phyloP scores from a whole-genome alignment of 2,329 filamentous ascomycete species.

The Talaromyces albobiverticillius region DNA sequence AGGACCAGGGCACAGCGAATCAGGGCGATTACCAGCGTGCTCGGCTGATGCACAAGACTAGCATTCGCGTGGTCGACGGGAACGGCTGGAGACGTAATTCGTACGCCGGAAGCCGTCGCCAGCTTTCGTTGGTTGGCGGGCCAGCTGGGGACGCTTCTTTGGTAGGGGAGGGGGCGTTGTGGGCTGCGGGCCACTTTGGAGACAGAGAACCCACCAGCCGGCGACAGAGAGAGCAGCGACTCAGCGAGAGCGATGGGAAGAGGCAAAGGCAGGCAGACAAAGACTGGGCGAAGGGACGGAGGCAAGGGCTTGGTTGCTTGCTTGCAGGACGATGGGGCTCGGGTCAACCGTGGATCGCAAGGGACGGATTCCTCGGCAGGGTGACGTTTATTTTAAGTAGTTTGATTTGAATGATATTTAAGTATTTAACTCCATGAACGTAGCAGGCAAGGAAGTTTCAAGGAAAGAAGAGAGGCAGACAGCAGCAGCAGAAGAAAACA shows the following conservation, averaged over 20 bases:
- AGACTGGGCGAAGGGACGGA: slow-evolving; percentile 9
- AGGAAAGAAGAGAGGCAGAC: background rate
- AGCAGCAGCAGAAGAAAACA: too few relatives aligned
- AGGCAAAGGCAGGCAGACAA: slow-evolving; percentile 8
- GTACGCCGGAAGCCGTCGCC: slow-evolving; percentile 13
- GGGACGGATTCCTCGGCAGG: slow-evolving; percentile 9
- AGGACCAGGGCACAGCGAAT: slow-evolving; percentile 16
- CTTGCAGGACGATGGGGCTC: slow-evolving; percentile 9
- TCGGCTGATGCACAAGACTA: slow-evolving; percentile 18
- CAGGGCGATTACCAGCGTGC: slow-evolving; percentile 14
- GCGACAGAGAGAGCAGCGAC: background rate
- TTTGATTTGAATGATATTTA: slow-evolving; percentile 4
- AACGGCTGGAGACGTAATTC: slow-evolving; percentile 17
- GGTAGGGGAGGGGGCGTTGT: slow-evolving; percentile 3
- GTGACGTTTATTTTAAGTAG: background rate
- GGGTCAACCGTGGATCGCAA: slow-evolving; percentile 14
- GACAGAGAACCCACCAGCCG: background rate
- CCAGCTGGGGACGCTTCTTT: slow-evolving; percentile 9
- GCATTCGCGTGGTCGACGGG: slow-evolving; percentile 17
- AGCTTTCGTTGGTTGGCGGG: slow-evolving; percentile 8
- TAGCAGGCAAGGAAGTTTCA: background rate
- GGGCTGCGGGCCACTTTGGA: slow-evolving; percentile 12
- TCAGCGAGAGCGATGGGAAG: background rate
- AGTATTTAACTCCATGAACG: background rate
- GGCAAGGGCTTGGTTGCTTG: slow-evolving; percentile 12